Percentiles rank a stretch among this genome's conserved stretches.
These are phyloP conservation scores for Podila verticillata DNA, from an alignment of 192 early-diverging fungal species.

Conservation along the genomic window DNA sequence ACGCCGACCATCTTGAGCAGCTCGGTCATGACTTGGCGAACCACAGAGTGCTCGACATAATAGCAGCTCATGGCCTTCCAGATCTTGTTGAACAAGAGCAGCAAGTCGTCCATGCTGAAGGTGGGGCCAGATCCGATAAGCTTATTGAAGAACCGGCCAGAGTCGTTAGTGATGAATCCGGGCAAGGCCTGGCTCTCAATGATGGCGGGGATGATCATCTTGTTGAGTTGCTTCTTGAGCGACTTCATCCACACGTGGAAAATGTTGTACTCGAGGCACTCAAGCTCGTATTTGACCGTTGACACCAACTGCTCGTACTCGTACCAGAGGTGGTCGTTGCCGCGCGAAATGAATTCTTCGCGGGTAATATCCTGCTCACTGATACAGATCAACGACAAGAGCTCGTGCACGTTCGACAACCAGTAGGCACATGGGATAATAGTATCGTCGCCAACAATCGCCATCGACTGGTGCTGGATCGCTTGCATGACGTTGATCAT, in stretches of 20 bases:
- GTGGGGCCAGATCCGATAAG: conserved; percentile 77
- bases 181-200: conserved; percentile 96
- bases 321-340: conserved; percentile 71
- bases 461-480: conserved; percentile 77
- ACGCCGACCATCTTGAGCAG: conserved; percentile 96
- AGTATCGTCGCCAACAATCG: conserved; percentile 78
- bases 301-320: conserved; percentile 85
- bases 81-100: conserved; percentile 94
- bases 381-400: conserved; percentile 84
- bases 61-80: conserved; percentile 98
- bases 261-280: conserved; percentile 92
- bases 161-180: conserved; percentile 94
- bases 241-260: conserved; percentile 99
- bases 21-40: conserved; percentile 95
- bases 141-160: conserved; percentile 90
- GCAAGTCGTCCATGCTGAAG: conserved; percentile 96
- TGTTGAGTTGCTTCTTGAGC: conserved; percentile 92
- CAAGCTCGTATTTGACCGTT: conserved; percentile 89
- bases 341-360: conserved; percentile 61
- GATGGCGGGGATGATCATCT: conserved; percentile 96
- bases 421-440: conserved; percentile 90
- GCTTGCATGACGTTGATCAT: conserved; percentile 90
- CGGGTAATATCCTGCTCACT: conserved; percentile 49
- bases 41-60: conserved; percentile 93
- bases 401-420: conserved; percentile 97